Base-by-base conservation (phyloP, 306 rosid genomes). In the Malus fusca region DNA sequence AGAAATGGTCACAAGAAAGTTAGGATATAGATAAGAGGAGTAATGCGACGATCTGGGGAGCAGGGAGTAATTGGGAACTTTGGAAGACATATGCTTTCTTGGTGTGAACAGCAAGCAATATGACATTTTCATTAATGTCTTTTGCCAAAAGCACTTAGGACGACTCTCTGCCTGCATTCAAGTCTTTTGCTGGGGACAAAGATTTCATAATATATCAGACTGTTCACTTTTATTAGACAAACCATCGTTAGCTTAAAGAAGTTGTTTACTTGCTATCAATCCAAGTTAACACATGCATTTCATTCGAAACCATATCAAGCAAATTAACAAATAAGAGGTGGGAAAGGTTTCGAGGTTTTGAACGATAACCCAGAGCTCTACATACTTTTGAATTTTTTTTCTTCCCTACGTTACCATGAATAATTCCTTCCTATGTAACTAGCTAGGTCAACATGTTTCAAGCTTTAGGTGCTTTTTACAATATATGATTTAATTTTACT, bases 71-170 rank as follows among this genome's bases (percentile, higher is more conserved):
- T 72, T 59, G 14, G 10, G 23, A 44, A 6, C 48, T 31, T 77
- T 66, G 19, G 21, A 59, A 33, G 11, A 61, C 35, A 22, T 28
- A 14, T 15, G 55, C 18, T 37, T 74, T 73, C 74, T 74, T 78
- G 82, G 78, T 81, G 78, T 55, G 78, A 76, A 31, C 60, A 71
- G 21, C 68, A 46, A 33, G 48, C 40, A 25, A 11, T 66, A 42
- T 71, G 74, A 71, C n/a, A 65, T 51, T 62, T 68, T 55, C 52
- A 21, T 58, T 6, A 10, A 68, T 56, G 74, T 42, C 6, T 42
- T 48, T 58, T 60, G 46, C 7, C 42, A 56, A 53, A 6, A 14
- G 68, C 55, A 42, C 11, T 25, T 18, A 23, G 51, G 74, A 8
- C 43, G 21, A 51, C 25, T 76, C 26, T 18, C 64, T 40, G 59